These are phyloP conservation scores for Filosporella fistucella DNA, from an alignment of 495 filamentous ascomycete species.

Conservation along the genomic window DNA sequence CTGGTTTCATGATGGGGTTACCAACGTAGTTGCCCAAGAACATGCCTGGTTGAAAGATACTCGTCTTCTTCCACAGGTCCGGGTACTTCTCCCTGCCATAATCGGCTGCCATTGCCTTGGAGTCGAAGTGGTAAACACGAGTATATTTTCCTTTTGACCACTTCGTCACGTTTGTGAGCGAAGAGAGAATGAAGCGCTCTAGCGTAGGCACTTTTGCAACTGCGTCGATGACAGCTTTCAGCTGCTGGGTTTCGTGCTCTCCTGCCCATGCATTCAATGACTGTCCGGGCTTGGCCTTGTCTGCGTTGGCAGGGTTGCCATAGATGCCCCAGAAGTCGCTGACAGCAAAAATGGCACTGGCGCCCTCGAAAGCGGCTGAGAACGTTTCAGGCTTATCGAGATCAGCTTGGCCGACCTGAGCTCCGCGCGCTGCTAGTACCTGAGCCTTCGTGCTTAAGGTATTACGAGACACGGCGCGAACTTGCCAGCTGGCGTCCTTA, in stretches of 20 bases:
- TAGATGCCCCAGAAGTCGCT: slow-evolving; percentile 43
- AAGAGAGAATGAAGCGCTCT: slow-evolving; percentile 39
- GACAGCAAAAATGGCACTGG: slow-evolving; percentile 38
- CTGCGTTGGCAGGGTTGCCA: slow-evolving; percentile 22
- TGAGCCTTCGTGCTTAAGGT: slow-evolving; percentile 29
- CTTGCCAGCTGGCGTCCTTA: slow-evolving; percentile 29
- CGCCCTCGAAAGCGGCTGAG: slow-evolving; percentile 38
- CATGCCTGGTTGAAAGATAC: slow-evolving; percentile 7
- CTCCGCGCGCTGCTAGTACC: slow-evolving; percentile 33
- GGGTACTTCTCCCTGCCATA: slow-evolving; percentile 11
- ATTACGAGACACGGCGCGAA: slow-evolving; percentile 39
- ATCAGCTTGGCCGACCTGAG: slow-evolving; percentile 42
- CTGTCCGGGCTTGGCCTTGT: slow-evolving; percentile 20
- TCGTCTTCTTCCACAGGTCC: slow-evolving; percentile 6
- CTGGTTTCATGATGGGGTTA: no score
- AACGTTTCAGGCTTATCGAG: slow-evolving; percentile 39
- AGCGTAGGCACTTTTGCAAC: slow-evolving; percentile 42
- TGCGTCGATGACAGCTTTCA: slow-evolving; percentile 40
- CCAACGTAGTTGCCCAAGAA: slow-evolving; percentile 9
- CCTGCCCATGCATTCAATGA: slow-evolving; percentile 26
- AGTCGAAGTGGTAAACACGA: slow-evolving; percentile 36
- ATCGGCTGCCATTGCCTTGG: slow-evolving; percentile 22
- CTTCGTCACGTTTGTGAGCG: slow-evolving; percentile 30
- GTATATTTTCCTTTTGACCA: slow-evolving; percentile 28
- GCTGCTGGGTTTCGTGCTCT: slow-evolving; percentile 7